Percentiles rank a stretch among this genome's conserved stretches.
These are phyloP conservation scores for Leccinellum albellum DNA, from an alignment of 768 basidiomycete species.

Conservation along the genomic window DNA sequence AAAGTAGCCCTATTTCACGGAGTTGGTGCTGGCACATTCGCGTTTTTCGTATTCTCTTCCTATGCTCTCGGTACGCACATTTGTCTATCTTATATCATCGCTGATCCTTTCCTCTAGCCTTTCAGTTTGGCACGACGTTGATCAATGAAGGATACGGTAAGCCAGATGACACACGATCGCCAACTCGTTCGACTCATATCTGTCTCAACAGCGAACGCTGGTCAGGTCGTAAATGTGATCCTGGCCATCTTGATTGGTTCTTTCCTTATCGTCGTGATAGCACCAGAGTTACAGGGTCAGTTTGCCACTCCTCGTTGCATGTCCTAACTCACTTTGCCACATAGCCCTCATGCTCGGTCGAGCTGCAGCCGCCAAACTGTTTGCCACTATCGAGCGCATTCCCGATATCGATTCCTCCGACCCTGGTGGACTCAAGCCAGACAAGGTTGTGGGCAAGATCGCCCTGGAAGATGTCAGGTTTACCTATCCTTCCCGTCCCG, in stretches of 20 bases:
- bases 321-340: not conserved
- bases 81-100: conserved; percentile 24
- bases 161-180: conserved; percentile 4
- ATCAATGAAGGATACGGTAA: conserved; percentile 57
- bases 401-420: conserved; percentile 82
- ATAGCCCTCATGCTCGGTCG: conserved; percentile 71
- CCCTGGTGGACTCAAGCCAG: conserved; percentile 63
- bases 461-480: conserved; percentile 70
- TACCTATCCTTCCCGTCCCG: conserved; percentile 81
- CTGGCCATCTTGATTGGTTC: conserved; percentile 84
- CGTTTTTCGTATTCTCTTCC: conserved; percentile 76
- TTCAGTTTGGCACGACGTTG: conserved; percentile 86
- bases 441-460: conserved; percentile 66
- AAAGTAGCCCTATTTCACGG: conserved; percentile 61
- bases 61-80: conserved; percentile 58
- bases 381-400: conserved; percentile 80
- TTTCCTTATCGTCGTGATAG: conserved; percentile 79
- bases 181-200: not conserved
- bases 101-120: conserved; percentile 46
- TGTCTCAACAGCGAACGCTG: conserved; percentile 51
- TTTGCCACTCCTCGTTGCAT: not conserved
- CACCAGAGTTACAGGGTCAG: conserved; percentile 82
- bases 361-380: conserved; percentile 86
- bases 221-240: conserved; percentile 79
- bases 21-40: conserved; percentile 63